phyloP scores from a whole-genome alignment of 352 stramenopile species.

The Phytopythium delawarense region DNA sequence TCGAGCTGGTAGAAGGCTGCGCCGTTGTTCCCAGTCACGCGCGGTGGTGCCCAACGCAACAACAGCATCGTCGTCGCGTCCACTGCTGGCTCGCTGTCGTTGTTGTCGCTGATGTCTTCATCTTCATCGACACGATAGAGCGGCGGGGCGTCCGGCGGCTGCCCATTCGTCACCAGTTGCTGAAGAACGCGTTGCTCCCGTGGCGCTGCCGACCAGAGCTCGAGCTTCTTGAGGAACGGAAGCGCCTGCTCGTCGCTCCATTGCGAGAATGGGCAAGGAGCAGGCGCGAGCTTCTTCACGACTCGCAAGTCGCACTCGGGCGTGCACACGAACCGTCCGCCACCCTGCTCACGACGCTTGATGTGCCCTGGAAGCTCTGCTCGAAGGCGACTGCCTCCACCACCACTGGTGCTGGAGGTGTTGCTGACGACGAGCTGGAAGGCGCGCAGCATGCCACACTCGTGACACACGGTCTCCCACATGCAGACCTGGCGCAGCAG shows the following conservation, averaged over 20 bases:
- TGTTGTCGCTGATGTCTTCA: slow-evolving; percentile 16
- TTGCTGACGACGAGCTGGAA: slow-evolving; percentile 76
- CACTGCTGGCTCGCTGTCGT: slow-evolving; percentile 10
- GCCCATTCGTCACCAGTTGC: slow-evolving; percentile 58
- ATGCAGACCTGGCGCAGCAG: slow-evolving; percentile 83
- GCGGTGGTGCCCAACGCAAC: slow-evolving; percentile 64
- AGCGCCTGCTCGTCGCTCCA: slow-evolving; percentile 56
- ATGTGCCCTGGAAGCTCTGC: slow-evolving; percentile 65
- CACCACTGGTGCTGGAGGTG: slow-evolving; percentile 27
- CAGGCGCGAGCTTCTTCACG: slow-evolving; percentile 47
- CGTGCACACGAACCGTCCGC: slow-evolving; percentile 39
- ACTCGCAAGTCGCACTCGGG: slow-evolving; percentile 68
- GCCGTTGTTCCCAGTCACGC: slow-evolving; percentile 55
- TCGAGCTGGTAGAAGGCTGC: slow-evolving; percentile 83
- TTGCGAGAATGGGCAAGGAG: slow-evolving; percentile 49
- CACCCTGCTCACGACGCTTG: slow-evolving; percentile 50
- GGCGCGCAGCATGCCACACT: slow-evolving; percentile 88
- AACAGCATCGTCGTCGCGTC: slow-evolving; percentile 71
- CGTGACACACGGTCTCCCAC: slow-evolving; percentile 90
- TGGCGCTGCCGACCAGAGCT: slow-evolving; percentile 65
- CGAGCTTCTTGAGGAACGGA: slow-evolving; percentile 61
- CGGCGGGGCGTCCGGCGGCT: slow-evolving; percentile 47
- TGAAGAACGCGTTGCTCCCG: slow-evolving; percentile 69
- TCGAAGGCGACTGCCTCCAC: slow-evolving; percentile 37
- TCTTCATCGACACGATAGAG: slow-evolving; percentile 56